These are phyloP conservation scores for Astrothelium macrocarpum DNA, from an alignment of 495 filamentous ascomycete genomes.

Conservation along the genomic window DNA sequence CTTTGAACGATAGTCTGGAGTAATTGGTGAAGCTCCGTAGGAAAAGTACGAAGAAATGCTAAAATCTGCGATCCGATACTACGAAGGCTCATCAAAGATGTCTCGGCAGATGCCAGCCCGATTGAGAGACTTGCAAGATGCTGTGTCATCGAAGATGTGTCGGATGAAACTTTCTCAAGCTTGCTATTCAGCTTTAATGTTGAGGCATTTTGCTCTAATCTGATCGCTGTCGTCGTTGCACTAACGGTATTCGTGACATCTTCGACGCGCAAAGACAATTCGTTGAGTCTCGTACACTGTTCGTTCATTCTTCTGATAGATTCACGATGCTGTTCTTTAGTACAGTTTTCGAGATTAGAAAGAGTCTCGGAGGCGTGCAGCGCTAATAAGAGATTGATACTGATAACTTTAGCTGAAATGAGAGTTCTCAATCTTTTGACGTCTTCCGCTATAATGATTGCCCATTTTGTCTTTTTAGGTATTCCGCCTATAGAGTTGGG, in stretches of 20 bases:
- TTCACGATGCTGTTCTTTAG: constrained; percentile 9
- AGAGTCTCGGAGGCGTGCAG: constrained; percentile 19
- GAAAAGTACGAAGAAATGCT: constrained; percentile 14
- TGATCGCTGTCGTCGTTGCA: background rate
- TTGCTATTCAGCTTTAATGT: background rate
- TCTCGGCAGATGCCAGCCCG: background rate
- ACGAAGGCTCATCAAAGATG: constrained; percentile 4
- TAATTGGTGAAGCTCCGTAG: constrained; percentile 14
- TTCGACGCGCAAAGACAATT: background rate
- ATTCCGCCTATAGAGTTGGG: constrained; percentile 5
- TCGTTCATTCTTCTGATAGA: background rate
- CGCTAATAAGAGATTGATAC: constrained; percentile 25
- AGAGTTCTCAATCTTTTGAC: constrained; percentile 25
- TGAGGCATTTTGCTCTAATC: background rate
- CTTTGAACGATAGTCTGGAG: constrained; percentile 15
- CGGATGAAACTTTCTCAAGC: constrained; percentile 7
- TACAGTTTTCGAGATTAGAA: constrained; percentile 9
- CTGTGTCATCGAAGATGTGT: constrained; percentile 3
- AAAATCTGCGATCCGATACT: constrained; percentile 16
- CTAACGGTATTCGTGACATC: background rate
- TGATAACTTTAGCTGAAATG: constrained; percentile 23
- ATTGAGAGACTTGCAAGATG: constrained; percentile 3
- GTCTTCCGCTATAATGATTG: constrained; percentile 21
- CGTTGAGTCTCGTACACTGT: background rate
- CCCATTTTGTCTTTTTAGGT: constrained; percentile 23